Conservation (phyloP, 2,329 filamentous ascomycete genomes). For the Pseudogymnoascus destructans region DNA sequence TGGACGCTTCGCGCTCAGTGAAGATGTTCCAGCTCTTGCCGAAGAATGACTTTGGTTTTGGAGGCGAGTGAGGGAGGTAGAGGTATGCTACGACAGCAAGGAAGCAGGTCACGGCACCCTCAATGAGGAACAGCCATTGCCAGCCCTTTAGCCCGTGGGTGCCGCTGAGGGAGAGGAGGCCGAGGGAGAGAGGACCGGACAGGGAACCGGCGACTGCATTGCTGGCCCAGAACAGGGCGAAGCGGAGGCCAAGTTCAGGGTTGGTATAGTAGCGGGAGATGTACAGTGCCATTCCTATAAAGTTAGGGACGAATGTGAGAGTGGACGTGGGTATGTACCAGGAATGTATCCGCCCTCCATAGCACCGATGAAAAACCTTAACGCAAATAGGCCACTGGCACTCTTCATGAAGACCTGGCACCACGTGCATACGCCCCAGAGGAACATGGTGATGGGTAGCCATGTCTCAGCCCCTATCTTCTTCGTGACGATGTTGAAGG, state of each 20-base stretch:
- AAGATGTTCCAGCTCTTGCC: slow-evolving; percentile 13
- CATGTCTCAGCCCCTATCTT: slow-evolving; percentile 22
- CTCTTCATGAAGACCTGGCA: slow-evolving; percentile 9
- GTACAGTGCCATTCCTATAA: slow-evolving; percentile 15
- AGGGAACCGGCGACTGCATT: slow-evolving; percentile 9
- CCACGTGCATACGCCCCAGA: slow-evolving; percentile 11
- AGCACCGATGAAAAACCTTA: slow-evolving; percentile 10
- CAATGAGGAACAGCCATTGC: slow-evolving; percentile 12
- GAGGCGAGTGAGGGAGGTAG: slow-evolving; percentile 20
- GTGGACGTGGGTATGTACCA: background rate
- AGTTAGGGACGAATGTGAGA: background rate
- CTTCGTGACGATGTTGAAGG: slow-evolving; percentile 25
- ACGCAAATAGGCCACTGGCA: slow-evolving; percentile 1
- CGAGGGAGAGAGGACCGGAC: slow-evolving; percentile 3
- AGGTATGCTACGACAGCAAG: slow-evolving; percentile 13
- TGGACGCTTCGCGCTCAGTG: slow-evolving; percentile 13
- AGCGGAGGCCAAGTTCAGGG: slow-evolving; percentile 17
- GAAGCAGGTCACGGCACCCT: slow-evolving; percentile 8
- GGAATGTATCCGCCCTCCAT: slow-evolving; percentile 12
- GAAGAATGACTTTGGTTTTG: slow-evolving; percentile 17
- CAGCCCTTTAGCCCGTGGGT: slow-evolving; percentile 9
- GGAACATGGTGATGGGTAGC: slow-evolving; percentile 23
- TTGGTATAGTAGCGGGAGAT: slow-evolving; percentile 22
- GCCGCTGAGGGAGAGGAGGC: slow-evolving; percentile 9
- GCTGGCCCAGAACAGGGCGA: slow-evolving; percentile 10